phyloP scores from a whole-genome alignment of 1,284 basidiomycete species.

The Cryptococcus wingfieldii region DNA sequence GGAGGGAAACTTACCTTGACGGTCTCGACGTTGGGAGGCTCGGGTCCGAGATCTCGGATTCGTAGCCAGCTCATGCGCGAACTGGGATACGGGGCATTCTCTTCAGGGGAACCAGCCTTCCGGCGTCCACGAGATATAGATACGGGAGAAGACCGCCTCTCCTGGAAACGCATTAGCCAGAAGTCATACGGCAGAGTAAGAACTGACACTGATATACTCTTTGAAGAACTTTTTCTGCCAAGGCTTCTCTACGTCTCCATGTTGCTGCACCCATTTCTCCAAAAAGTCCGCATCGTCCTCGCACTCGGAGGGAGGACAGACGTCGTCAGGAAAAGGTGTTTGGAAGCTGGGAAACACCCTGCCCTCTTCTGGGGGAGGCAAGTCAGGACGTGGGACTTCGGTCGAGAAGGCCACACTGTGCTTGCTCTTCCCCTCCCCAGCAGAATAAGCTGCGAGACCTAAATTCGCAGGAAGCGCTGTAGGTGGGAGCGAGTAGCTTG shows the following conservation, averaged over 20 bases:
- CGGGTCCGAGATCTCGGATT: slow-evolving; percentile 57
- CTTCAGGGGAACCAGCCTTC: slow-evolving; percentile 10
- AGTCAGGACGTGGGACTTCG: not conserved
- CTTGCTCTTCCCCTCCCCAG: not conserved
- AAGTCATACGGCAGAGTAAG: not conserved
- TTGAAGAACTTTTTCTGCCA: slow-evolving; percentile 26
- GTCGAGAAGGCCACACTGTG: not conserved
- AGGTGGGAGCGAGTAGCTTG: slow-evolving; percentile 74
- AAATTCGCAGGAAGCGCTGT: slow-evolving; percentile 4
- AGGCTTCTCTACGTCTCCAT: slow-evolving; percentile 10
- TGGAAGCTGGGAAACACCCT: slow-evolving; percentile 27
- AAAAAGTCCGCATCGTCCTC: slow-evolving; percentile 57
- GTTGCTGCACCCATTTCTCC: slow-evolving; percentile 29
- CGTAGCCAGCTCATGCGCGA: slow-evolving; percentile 72
- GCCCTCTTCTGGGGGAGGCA: not conserved
- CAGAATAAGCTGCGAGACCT: not conserved
- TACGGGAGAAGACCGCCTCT: slow-evolving; percentile 65
- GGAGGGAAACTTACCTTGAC: slow-evolving; percentile 61
- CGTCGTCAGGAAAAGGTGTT: slow-evolving; percentile 40
- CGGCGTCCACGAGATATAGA: slow-evolving; percentile 52
- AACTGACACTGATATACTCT: slow-evolving; percentile 54
- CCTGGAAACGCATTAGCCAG: slow-evolving; percentile 50
- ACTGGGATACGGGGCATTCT: slow-evolving; percentile 12
- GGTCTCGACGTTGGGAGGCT: slow-evolving; percentile 62
- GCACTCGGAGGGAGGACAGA: slow-evolving; percentile 63